Evolutionary conservation across 2,329 filamentous ascomycete genomes (phyloP), one percentile per base, ranked within the genome.

Genomic region (Cercospora berteroae): DNA sequence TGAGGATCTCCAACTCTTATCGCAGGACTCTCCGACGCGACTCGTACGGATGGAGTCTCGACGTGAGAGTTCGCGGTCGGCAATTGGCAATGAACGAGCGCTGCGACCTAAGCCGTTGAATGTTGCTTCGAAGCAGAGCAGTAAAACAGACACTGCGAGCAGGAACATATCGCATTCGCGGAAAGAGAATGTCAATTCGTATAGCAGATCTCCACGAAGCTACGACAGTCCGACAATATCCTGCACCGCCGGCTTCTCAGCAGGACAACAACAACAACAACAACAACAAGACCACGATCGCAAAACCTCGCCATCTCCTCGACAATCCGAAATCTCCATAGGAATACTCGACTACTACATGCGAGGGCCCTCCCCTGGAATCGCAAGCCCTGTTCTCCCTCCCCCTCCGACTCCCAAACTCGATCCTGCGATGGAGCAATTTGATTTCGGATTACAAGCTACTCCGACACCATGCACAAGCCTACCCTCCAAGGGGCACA

Each of bases 301-400:
- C 20, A 60, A 64, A 39, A 44, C 59, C 2, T 69, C 72, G 5
- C 69, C 68, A 6, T 74, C 74, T 36, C 64, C 70, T 7, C 62
- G 69, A 33, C 73, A 72, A 42, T 77, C 75, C 2, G 74, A 76
- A 60, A 71, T 75, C 39, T 77, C 75, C 3, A 70, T 75, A 16
- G 75, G 75, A 6, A 73, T 77, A n/a, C 27, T 77, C 18, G 75
- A 77, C 59, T 77, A 74, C 59, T 77, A 77, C 59, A 72, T 72
- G 6, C 60, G 69, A 20, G 73, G 73, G 20, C 65, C 65, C 6
- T 55, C 42, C n/a, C 33, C 33, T 39, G 33, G 33, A 39, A 39
- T 39, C 5, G 33, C 13, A 2, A 39, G 33, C 13, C 33, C 74
- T 6, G 67, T 63, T 1, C 36, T 71, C 8, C 68, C 69, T 9